Conservation (phyloP, 2,329 filamentous ascomycete genomes). For the Talaromyces verruculosus region DNA sequence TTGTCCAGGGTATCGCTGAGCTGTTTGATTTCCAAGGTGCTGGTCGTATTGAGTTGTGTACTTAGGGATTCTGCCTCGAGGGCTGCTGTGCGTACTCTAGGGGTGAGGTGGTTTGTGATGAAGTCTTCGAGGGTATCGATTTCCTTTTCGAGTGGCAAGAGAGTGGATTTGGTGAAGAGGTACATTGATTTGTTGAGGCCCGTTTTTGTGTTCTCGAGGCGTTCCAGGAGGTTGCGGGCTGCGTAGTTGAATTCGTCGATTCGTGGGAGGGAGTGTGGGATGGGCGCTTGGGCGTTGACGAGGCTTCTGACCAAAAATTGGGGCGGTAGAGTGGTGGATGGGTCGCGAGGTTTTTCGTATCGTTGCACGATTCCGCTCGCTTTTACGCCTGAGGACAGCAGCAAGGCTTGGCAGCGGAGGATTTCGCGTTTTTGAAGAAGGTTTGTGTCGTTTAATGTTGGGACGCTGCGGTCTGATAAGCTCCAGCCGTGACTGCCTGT, state of each 20-base stretch:
- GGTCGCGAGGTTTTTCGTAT: conserved; percentile 50
- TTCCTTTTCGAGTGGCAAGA: conserved; percentile 46
- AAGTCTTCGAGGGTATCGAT: conserved; percentile 47
- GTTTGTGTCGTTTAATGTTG: conserved; percentile 36
- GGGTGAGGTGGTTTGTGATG: conserved; percentile 53
- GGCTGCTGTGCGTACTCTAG: conserved; percentile 64
- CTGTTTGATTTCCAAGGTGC: conserved; percentile 76
- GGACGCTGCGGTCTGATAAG: conserved; percentile 53
- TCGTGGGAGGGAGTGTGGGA: conserved; percentile 43
- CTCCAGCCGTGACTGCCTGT: conserved; percentile 57
- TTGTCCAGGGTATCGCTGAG: conserved; percentile 72
- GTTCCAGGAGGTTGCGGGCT: conserved; percentile 51
- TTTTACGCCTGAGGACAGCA: conserved; percentile 85
- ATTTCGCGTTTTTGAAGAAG: conserved; percentile 68
- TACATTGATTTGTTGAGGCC: conserved; percentile 48
- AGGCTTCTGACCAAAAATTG: conserved; percentile 37
- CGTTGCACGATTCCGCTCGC: conserved; percentile 75
- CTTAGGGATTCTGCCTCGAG: conserved; percentile 79
- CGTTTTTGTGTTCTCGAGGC: conserved; percentile 48
- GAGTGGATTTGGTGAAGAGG: conserved; percentile 48
- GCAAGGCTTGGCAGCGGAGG: conserved; percentile 71
- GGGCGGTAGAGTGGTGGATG: conserved; percentile 31
- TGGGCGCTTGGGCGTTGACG: conserved; percentile 30
- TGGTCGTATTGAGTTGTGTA: conserved; percentile 71
- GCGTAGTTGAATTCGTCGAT: conserved; percentile 57